Evolutionary conservation across 31 red algal genomes (phyloP), one percentile per base, ranked within the genome.

Genomic region (Bonnemaisonia californica): DNA sequence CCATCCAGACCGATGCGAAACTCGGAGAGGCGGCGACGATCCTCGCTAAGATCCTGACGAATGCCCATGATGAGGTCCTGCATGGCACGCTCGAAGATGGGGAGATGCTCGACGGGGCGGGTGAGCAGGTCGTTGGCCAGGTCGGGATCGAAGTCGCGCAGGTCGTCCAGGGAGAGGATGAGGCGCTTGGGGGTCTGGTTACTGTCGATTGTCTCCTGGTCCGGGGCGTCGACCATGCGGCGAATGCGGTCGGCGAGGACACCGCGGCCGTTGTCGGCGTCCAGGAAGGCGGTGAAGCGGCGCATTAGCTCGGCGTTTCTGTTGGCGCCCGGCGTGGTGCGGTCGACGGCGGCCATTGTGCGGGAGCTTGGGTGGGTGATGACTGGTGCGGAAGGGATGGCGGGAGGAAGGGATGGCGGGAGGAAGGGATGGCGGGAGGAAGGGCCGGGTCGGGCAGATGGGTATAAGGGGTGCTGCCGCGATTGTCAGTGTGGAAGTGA

Each of bases 1-100:
- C 96, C 96, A 4, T 92, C 71, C 24, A 98, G 77, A 29, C 92
- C 96, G 47, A 98, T 86, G 3, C 80, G 76, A 68, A 90, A 92
- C 33, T 89, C 90, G 1, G 75, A 54, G 4, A 95, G 60, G 30
- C 74, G 74, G 16, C 74, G 62, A 18, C 65, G 74, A 57, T 77
- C 66, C 29, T 64, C 36, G 3, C 65, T 63, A 12, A 95, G 76
- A 42, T 85, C 80, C 37, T 83, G 80, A 18, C 85, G 85, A 35
- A 86, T 75, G 26, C 79, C 84, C 23, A 67, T 85, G 51, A 88
- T 82, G 19, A 95, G 47, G 13, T 95, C 92, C 31, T 86, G 86
- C 75, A 95, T 80, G 9, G 92, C 92, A 27, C 82, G 68, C 38
- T 95, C 87, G 38, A 95, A 88, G 3, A 85, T 79, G n/a, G 87